phyloP scores from a whole-genome alignment of 257 asterid species.

The Nyctanthes arbortristis region DNA sequence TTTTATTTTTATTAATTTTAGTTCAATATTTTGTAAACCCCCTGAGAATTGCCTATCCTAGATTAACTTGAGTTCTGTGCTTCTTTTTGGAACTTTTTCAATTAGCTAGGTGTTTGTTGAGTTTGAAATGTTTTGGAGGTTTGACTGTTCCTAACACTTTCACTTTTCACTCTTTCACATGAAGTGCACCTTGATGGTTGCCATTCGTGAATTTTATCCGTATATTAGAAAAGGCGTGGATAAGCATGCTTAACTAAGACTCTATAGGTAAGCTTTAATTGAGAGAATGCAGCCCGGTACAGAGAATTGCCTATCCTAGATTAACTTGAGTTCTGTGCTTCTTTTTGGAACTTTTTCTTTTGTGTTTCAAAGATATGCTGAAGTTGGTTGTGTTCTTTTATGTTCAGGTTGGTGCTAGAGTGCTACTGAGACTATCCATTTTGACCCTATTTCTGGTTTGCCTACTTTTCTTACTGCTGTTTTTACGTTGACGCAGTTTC shows the following conservation, averaged over 20 bases:
- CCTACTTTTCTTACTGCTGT: neutral
- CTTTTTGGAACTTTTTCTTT: neutral
- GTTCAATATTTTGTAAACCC: too few species aligned
- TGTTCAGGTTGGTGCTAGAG: neutral
- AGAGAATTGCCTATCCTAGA: neutral
- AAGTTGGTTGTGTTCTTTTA: neutral
- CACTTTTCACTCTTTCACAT: neutral
- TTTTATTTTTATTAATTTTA: too few species aligned
- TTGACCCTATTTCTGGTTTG: neutral
- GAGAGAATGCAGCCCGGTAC: neutral
- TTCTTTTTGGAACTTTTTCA: neutral
- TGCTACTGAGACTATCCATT: neutral
- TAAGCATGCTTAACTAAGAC: neutral
- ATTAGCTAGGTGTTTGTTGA: neutral
- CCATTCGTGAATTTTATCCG: slow-evolving; percentile 9
- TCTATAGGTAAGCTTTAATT: neutral
- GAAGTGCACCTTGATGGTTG: neutral
- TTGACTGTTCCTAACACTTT: neutral
- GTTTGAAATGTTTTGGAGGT: neutral
- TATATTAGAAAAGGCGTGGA: neutral
- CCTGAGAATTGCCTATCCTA: neutral
- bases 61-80: neutral
- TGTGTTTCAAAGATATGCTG: neutral
- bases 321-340: neutral
- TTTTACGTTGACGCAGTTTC: neutral